Evolutionary conservation across 2,329 filamentous ascomycete species (phyloP).

Genomic region (Sphaerulina vaccinii): DNA sequence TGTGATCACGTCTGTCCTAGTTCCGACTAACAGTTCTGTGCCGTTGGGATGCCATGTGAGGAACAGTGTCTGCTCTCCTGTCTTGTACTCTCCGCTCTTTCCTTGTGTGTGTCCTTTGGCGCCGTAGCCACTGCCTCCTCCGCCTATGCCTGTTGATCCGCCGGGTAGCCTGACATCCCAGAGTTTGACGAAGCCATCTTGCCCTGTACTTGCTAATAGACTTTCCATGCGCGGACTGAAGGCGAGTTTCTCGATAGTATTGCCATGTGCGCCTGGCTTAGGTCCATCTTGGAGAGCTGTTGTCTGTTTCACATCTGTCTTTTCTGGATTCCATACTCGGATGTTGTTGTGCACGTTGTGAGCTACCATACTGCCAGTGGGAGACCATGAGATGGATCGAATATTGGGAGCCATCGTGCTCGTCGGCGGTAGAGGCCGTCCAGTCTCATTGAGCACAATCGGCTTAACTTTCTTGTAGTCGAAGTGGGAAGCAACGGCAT

Average conservation of each 20-base stretch:
- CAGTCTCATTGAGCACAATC: slow-evolving; percentile 59
- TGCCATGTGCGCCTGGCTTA: slow-evolving; percentile 32
- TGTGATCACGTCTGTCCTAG: slow-evolving; percentile 57
- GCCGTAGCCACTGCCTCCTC: slow-evolving; percentile 43
- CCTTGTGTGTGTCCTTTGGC: slow-evolving; percentile 43
- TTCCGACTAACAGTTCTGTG: slow-evolving; percentile 67
- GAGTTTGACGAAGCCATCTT: slow-evolving; percentile 71
- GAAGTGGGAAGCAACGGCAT: slow-evolving; percentile 68
- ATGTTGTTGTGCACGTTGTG: slow-evolving; percentile 72
- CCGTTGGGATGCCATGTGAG: slow-evolving; percentile 74
- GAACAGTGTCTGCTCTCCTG: slow-evolving; percentile 33
- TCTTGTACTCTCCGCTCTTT: slow-evolving; percentile 57
- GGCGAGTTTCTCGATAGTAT: slow-evolving; percentile 69
- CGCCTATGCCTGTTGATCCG: slow-evolving; percentile 40
- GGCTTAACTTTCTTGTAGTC: slow-evolving; percentile 59
- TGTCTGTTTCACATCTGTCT: slow-evolving; percentile 68
- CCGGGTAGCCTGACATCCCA: slow-evolving; percentile 71
- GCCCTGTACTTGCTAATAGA: slow-evolving; percentile 71
- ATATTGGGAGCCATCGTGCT: slow-evolving; percentile 35
- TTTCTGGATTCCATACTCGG: slow-evolving; percentile 79
- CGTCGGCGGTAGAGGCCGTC: slow-evolving; percentile 26
- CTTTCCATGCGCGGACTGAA: slow-evolving; percentile 77
- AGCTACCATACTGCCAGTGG: slow-evolving; percentile 76
- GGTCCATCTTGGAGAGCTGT: slow-evolving; percentile 63
- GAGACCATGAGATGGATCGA: slow-evolving; percentile 73